Evolutionary conservation across 148 eudicot species (phyloP), one percentile per base, ranked within the genome.

Genomic region (Talinum fruticosum): DNA sequence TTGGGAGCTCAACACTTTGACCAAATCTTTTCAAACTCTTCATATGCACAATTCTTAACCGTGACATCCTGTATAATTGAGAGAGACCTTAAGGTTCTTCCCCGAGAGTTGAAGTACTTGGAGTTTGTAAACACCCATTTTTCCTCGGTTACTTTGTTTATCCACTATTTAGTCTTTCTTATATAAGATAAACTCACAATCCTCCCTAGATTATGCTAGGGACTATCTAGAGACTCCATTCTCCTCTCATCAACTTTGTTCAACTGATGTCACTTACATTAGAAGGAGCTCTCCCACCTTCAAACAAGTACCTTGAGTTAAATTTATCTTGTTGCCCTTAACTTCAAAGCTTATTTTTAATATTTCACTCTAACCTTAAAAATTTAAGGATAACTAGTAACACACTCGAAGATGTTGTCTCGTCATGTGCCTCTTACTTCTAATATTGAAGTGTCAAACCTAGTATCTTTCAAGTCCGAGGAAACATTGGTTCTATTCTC

Each of bases 121-220:
- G 32, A 33, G 32, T 64, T 74, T 10, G 30, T 33, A 8, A n/a
- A 74, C 24, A 74, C 76, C 30, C 19, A 74, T 35, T 34, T 74
- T 67, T 47, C 37, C n/a, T n/a, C 66, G 37, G 24, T 24, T 19
- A 16, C 8, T 74, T 23, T 61, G 21, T 5, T 54, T 34, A 13
- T 74, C 45, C 32, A 18, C 47, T 35, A 26, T 54, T 53, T 66
- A 57, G 76, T 74, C 76, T 54, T 74, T 74, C 36, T 19, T 36
- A 35, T 33, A 33, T 35, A 0, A 8, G 14, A 15, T 1, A 26
- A 61, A 24, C 47, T 35, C 29, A 10, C 32, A 10, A 10, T 3
- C 0, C 19, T 4, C 1, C 30, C 30, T n/a, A n/a, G 32, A n/a
- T 1, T 61, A 61, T 3, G 14, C 28, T 74, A 1, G 30, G 8